Base-by-base conservation (phyloP, 2,329 filamentous ascomycete genomes). In the Hypoxylon rubiginosum region DNA sequence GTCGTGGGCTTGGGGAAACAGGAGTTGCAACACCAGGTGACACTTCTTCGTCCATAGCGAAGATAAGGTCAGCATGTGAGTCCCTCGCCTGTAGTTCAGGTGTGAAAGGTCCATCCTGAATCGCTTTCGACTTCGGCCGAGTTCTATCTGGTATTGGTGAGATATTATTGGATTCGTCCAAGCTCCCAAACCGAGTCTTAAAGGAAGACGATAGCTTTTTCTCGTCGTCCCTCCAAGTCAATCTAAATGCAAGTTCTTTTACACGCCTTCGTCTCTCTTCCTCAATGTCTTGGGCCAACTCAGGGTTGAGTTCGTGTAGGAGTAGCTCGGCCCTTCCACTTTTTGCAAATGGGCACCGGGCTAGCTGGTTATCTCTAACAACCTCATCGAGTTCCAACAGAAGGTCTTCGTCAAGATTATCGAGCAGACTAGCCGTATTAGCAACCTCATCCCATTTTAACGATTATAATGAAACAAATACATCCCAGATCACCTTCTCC, bases 21-120 rank as follows among this genome's bases (percentile, higher is more conserved):
- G 79, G 76, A 52, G 77, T 81, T 26, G 68, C 66, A 7, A 71
- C 60, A 1, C 70, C 71, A 6, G 77, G 73, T 0, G 73, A 69
- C 9, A 84, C 85, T 46, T 94, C 93, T 39, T 97, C 94, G 63
- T 97, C 95, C 94, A 97, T 97, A 70, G 93, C 89, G 75, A 97
- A 97, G 78, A 97, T 97, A 58, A 97, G 84, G 71, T 97, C 94
- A 39, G 85, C 85, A 1, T 85, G 82, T 0, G 91, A 94, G 19
- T 85, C 85, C 73, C 89, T 93, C 1, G 91, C 85, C 58, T 88
- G 90, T 48, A 96, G 82, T 17, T 81, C 83, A 0, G 93, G 93
- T 60, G 89, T 92, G 55, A 86, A 84, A 0, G 85, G 83, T 65
- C 88, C 88, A 67, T 89, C 89, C 13, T 78, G 81, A 19, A 73